These are phyloP conservation scores for Scheffersomyces lignicola DNA, from an alignment of 1,139 yeast species.

Conservation along the genomic window DNA sequence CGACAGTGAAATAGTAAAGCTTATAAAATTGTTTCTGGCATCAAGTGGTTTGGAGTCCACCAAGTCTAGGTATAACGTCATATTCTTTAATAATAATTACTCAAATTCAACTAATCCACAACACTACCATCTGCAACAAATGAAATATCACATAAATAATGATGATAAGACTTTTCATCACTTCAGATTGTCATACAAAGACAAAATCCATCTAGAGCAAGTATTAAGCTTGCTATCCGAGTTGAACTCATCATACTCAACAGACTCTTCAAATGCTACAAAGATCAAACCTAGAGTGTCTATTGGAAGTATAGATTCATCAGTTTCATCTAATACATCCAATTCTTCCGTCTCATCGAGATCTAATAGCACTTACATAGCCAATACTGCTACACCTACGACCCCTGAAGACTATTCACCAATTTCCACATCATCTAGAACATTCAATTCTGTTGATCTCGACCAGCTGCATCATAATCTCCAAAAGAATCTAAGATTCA, in stretches of 20 bases:
- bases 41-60: slow-evolving; percentile 33
- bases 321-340: background rate
- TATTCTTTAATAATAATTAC: slow-evolving; percentile 7
- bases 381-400: no score
- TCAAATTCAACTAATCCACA: background rate
- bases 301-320: slow-evolving; percentile 1
- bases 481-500: no score
- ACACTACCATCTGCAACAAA: no score
- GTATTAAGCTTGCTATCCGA: slow-evolving; percentile 22
- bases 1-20: slow-evolving; percentile 16
- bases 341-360: slow-evolving; percentile 1
- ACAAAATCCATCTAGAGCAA: slow-evolving; percentile 27
- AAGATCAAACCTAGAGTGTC: slow-evolving; percentile 1
- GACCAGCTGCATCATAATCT: no score
- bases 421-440: slow-evolving; percentile 6
- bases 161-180: slow-evolving; percentile 28
- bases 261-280: background rate
- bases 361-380: no score
- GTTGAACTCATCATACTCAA: slow-evolving; percentile 14
- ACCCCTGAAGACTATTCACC: no score
- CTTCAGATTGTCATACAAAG: slow-evolving; percentile 29
- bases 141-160: slow-evolving; percentile 8
- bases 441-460: slow-evolving; percentile 1
- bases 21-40: slow-evolving; percentile 21
- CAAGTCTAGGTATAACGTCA: slow-evolving; percentile 25